These are phyloP conservation scores for Diplodia sapinea DNA, from an alignment of 2,329 filamentous ascomycete genomes.

Conservation along the genomic window DNA sequence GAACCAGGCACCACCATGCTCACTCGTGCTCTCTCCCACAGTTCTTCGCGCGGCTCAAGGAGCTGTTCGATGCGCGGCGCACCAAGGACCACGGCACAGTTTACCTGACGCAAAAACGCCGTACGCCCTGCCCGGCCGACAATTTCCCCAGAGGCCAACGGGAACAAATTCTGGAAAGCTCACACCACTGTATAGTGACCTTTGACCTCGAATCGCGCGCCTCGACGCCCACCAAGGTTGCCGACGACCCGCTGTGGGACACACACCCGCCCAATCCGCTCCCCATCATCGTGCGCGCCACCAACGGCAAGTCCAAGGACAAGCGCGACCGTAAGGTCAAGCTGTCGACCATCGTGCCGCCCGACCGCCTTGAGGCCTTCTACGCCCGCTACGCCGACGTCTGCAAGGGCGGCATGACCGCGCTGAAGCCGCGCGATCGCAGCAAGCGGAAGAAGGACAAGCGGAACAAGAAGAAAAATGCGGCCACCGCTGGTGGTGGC, in stretches of 20 bases:
- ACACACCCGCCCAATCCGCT: slow-evolving; percentile 64
- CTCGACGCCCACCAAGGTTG: slow-evolving; percentile 41
- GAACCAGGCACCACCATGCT: not conserved
- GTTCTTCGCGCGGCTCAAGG: slow-evolving; percentile 74
- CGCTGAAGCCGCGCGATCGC: slow-evolving; percentile 89
- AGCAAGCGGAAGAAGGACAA: slow-evolving; percentile 83
- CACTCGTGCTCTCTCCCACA: slow-evolving; percentile 45
- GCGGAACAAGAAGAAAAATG: slow-evolving; percentile 53
- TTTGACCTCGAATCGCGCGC: slow-evolving; percentile 41
- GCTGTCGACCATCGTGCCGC: slow-evolving; percentile 80
- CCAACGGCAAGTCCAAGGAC: slow-evolving; percentile 70
- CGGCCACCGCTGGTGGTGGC: not conserved
- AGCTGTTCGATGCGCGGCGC: slow-evolving; percentile 71
- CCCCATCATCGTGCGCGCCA: slow-evolving; percentile 81
- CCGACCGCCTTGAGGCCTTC: slow-evolving; percentile 77
- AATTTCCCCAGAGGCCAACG: no score
- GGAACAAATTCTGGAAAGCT: no score
- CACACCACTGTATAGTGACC: slow-evolving; percentile 42
- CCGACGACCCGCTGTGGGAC: slow-evolving; percentile 64
- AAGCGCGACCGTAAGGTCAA: slow-evolving; percentile 69
- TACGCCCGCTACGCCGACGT: slow-evolving; percentile 86
- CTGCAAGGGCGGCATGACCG: slow-evolving; percentile 86
- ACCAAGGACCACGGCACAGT: slow-evolving; percentile 75
- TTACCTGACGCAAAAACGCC: slow-evolving; percentile 76
- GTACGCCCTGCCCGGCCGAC: slow-evolving; percentile 50